Conservation (phyloP, 441 rosid species). For the Populus hybrid region DNA sequence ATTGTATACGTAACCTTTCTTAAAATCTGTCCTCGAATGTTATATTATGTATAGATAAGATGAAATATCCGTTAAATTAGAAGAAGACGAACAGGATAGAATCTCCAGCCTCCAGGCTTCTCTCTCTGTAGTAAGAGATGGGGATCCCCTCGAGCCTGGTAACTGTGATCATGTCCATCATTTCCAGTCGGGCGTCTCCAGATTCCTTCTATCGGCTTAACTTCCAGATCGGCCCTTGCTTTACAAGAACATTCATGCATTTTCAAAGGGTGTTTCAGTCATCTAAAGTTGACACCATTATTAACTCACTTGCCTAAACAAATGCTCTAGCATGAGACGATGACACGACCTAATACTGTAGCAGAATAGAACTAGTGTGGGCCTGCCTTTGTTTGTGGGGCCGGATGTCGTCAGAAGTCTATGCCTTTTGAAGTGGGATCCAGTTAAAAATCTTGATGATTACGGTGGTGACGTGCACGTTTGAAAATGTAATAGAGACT, state of each 20-base stretch:
- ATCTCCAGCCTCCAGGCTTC: no score
- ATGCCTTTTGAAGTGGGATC: not conserved
- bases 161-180: not conserved
- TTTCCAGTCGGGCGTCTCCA: constrained; percentile 1
- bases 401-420: not conserved
- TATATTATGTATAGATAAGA: no score
- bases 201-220: not conserved
- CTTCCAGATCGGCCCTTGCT: not conserved
- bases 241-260: not conserved
- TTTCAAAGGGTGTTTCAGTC: not conserved
- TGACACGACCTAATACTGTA: not conserved
- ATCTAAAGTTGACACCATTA: not conserved
- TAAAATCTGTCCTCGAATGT: no score
- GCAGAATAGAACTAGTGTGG: not conserved
- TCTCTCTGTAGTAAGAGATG: no score
- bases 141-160: not conserved
- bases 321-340: not conserved
- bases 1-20: no score
- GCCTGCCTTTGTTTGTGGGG: not conserved
- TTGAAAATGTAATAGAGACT: no score
- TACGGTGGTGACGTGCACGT: not conserved
- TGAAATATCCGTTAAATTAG: no score
- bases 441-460: not conserved
- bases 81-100: no score
- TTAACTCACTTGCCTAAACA: not conserved